phyloP scores from a whole-genome alignment of 305 asterid genomes.

The Fraxinus greggii region DNA sequence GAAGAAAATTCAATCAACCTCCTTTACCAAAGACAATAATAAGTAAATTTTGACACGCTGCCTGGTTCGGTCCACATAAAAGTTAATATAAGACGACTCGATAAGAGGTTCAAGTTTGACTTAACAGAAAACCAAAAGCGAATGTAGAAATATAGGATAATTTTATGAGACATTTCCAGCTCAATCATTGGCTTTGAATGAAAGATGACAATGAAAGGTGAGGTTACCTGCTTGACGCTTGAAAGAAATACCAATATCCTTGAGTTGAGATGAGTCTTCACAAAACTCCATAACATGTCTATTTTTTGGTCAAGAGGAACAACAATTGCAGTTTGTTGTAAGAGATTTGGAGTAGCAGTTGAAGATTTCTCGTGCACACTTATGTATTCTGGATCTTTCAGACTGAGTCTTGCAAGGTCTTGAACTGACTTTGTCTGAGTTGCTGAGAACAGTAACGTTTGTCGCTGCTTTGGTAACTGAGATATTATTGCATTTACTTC shows the following conservation, averaged over 20 bases:
- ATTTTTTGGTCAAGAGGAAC: constrained; percentile 88
- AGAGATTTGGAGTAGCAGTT: constrained; percentile 82
- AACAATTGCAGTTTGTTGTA: constrained; percentile 74
- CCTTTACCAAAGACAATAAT: background rate
- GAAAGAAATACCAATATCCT: constrained; percentile 85
- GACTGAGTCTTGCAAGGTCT: constrained; percentile 95
- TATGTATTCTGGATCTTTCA: constrained; percentile 93
- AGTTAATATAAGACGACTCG: background rate
- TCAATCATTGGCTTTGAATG: background rate
- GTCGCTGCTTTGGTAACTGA: constrained; percentile 83
- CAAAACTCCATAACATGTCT: constrained; percentile 92
- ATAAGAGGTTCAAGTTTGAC: background rate
- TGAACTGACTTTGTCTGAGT: constrained; percentile 96
- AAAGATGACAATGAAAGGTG: background rate
- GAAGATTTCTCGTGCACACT: constrained; percentile 86
- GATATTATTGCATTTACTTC: constrained; percentile 85
- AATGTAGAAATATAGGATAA: background rate
- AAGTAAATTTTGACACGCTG: background rate
- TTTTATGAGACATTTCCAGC: constrained; percentile 1
- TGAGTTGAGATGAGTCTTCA: constrained; percentile 79
- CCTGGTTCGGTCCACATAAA: background rate
- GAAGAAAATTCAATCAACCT: background rate
- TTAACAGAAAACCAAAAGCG: background rate
- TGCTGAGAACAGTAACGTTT: constrained; percentile 89
- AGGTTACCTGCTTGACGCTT: constrained; percentile 84